Evolutionary conservation across 2,329 filamentous ascomycete species (phyloP).

Genomic region (Diaporthe nobilis): DNA sequence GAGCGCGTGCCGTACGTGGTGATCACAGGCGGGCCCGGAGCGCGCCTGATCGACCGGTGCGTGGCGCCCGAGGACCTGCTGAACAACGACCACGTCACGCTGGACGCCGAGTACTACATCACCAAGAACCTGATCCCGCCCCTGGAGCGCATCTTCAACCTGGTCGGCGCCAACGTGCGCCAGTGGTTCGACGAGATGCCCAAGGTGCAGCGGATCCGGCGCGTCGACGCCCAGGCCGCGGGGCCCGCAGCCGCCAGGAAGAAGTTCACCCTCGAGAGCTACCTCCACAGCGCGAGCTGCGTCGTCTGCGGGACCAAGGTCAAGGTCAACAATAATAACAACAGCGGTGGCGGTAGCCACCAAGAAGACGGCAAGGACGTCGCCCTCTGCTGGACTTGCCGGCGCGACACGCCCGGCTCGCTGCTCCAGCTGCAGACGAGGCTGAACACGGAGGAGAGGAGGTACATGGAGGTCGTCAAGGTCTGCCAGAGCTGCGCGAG

Average conservation of each 20-base stretch:
- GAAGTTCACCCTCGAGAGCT: conserved; percentile 90
- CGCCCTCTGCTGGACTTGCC: conserved; percentile 73
- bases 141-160: conserved; percentile 94
- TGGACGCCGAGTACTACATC: conserved; percentile 98
- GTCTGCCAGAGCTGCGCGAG: conserved; percentile 87
- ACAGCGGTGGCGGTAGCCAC: conserved; percentile 42
- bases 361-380: conserved; percentile 46
- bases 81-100: conserved; percentile 79
- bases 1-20: conserved; percentile 97
- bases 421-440: conserved; percentile 74
- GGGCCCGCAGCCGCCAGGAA: conserved; percentile 50
- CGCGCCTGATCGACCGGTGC: conserved; percentile 88
- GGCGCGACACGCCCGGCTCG: conserved; percentile 67
- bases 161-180: conserved; percentile 91
- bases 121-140: conserved; percentile 95
- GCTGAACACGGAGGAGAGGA: conserved; percentile 74
- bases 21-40: conserved; percentile 87
- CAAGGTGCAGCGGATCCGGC: conserved; percentile 83
- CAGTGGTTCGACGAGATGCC: conserved; percentile 98
- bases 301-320: conserved; percentile 78
- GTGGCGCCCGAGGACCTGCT: conserved; percentile 89
- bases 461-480: conserved; percentile 73
- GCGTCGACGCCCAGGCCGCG: conserved; percentile 59
- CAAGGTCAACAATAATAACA: conserved; percentile 46
- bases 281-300: conserved; percentile 86